A percentile compares a stretch with the other conserved stretches of the same genome.
Evolutionary conservation across 2,329 filamentous ascomycete genomes (phyloP).

Genomic region (Cyclaneusma minus): DNA sequence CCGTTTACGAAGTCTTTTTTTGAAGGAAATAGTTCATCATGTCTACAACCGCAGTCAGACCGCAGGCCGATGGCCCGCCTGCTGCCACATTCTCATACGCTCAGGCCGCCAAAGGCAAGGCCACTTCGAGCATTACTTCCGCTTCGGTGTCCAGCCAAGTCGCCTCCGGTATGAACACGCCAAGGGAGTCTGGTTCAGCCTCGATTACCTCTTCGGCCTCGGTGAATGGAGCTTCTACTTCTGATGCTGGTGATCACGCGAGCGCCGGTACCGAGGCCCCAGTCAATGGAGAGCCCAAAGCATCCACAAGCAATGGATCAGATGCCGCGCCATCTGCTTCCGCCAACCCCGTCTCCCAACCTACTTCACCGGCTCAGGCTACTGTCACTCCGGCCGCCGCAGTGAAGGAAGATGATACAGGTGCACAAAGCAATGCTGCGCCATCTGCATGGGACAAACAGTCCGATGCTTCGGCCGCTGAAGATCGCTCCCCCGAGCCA

Average conservation of each 20-base stretch:
- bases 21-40: constrained; percentile 17
- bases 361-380: constrained; percentile 10
- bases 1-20: neutral
- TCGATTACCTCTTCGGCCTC: constrained; percentile 11
- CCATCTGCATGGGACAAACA: constrained; percentile 57
- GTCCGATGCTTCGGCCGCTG: constrained; percentile 43
- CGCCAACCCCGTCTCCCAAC: constrained; percentile 8
- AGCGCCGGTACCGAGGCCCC: too few species aligned
- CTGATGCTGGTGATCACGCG: constrained; percentile 13
- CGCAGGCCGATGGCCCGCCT: constrained; percentile 17
- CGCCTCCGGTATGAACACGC: constrained; percentile 17
- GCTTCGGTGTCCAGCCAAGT: constrained; percentile 14
- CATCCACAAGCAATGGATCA: neutral
- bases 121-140: constrained; percentile 11
- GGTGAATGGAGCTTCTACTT: constrained; percentile 6
- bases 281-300: constrained; percentile 12
- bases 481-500: constrained; percentile 40
- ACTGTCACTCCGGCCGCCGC: constrained; percentile 23
- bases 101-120: constrained; percentile 77
- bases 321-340: constrained; percentile 8
- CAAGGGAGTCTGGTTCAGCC: constrained; percentile 14
- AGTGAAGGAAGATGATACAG: constrained; percentile 44
- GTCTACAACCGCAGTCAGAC: constrained; percentile 22
- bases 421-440: constrained; percentile 45
- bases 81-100: constrained; percentile 75